Evolutionary conservation across 164 flowering plant genomes (phyloP).

Genomic region (Aristolochia contorta): DNA sequence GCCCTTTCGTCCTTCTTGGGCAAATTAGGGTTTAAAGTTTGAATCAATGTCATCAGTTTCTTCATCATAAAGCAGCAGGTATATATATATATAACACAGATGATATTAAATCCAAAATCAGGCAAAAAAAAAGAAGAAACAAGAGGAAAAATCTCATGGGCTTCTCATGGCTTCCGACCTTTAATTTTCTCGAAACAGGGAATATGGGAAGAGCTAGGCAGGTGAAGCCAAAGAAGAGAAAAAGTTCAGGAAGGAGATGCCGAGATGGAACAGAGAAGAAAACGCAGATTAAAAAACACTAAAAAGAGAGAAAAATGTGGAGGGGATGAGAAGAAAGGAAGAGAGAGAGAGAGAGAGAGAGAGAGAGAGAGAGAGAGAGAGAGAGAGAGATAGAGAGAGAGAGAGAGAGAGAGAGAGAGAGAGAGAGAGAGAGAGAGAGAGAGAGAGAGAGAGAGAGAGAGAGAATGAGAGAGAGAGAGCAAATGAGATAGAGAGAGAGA

Average conservation of each 20-base stretch:
- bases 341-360: background rate
- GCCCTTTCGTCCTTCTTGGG: background rate
- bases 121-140: background rate
- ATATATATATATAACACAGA: background rate
- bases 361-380: conserved; percentile 4
- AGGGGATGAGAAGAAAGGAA: background rate
- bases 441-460: background rate
- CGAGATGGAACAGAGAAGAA: background rate
- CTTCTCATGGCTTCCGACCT: background rate
- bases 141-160: background rate
- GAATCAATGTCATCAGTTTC: no score
- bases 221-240: background rate
- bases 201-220: no score
- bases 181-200: no score
- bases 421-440: conserved; percentile 8
- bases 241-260: background rate
- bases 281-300: background rate
- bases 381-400: background rate
- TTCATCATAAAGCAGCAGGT: no score
- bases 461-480: conserved; percentile 3
- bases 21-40: background rate
- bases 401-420: conserved; percentile 3
- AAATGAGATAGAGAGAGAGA: conserved; percentile 9
- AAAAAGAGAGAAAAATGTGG: background rate
- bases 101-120: background rate